A percentile compares a stretch with the other conserved stretches of the same genome.
phyloP scores from a whole-genome alignment of 73 alveolate species.

The Paraurostyla sp. region DNA sequence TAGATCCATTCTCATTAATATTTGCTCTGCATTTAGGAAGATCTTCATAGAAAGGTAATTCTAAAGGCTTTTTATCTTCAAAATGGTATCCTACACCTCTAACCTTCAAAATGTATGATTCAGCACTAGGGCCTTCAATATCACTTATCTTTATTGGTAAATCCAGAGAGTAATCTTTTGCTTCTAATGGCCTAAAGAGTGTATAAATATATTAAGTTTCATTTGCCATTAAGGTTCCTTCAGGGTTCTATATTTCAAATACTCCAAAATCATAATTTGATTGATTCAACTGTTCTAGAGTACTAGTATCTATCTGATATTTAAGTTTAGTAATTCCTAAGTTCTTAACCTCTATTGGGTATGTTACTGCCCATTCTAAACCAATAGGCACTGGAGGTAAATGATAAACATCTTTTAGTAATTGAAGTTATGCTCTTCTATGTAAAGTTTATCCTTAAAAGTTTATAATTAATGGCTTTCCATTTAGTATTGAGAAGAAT shows the following conservation, averaged over 20 bases:
- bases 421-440: slow-evolving; percentile 92
- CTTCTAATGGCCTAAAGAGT: slow-evolving; percentile 95
- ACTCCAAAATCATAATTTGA: slow-evolving; percentile 91
- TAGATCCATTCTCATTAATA: slow-evolving; percentile 77
- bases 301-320: slow-evolving; percentile 89
- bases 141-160: slow-evolving; percentile 94
- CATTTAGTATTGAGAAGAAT: slow-evolving; percentile 94
- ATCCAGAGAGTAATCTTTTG: slow-evolving; percentile 90
- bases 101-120: slow-evolving; percentile 55
- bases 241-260: slow-evolving; percentile 95
- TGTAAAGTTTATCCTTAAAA: slow-evolving; percentile 95
- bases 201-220: slow-evolving; percentile 93
- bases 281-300: slow-evolving; percentile 81
- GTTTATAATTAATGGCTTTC: slow-evolving; percentile 95
- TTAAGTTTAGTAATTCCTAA: slow-evolving; percentile 96
- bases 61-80: slow-evolving; percentile 58
- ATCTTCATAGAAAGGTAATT: slow-evolving; percentile 72
- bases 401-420: slow-evolving; percentile 87
- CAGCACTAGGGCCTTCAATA: slow-evolving; percentile 80
- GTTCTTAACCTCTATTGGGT: slow-evolving; percentile 96
- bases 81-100: slow-evolving; percentile 77
- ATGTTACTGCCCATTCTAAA: slow-evolving; percentile 93
- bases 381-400: slow-evolving; percentile 98
- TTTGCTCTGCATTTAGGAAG: slow-evolving; percentile 80
- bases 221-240: slow-evolving; percentile 94